Evolutionary conservation across 176 grass and related monocot genomes (phyloP).

Genomic region (Phoenix roebelenii): DNA sequence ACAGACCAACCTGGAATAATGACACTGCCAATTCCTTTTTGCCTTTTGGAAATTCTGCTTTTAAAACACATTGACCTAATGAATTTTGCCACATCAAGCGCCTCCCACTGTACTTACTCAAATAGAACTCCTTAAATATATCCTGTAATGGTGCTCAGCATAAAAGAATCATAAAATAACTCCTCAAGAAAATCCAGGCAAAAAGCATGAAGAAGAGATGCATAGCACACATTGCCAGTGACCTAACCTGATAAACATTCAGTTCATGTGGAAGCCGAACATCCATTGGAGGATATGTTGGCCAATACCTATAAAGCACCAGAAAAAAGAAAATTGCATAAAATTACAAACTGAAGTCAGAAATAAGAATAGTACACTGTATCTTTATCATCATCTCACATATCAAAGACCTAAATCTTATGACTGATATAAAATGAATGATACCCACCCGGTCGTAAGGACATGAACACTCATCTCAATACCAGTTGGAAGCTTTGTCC

Average conservation of each 20-base stretch:
- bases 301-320: constrained; percentile 81
- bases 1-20: constrained; percentile 71
- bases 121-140: constrained; percentile 99
- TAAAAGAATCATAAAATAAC: neutral
- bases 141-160: constrained; percentile 40
- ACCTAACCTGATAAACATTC: constrained; percentile 93
- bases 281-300: constrained; percentile 98
- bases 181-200: too few species aligned
- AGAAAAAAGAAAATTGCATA: neutral
- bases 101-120: constrained; percentile 98
- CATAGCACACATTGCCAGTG: neutral
- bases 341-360: too few species aligned
- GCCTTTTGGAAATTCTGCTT: constrained; percentile 92
- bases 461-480: constrained; percentile 99
- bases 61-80: constrained; percentile 92
- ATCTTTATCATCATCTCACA: too few species aligned
- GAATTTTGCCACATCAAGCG: constrained; percentile 99
- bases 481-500: constrained; percentile 91
- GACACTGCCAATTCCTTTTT: constrained; percentile 98
- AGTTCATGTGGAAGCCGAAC: constrained; percentile 92
- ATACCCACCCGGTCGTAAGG: constrained; percentile 78
- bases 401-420: too few species aligned
- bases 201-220: too few species aligned
- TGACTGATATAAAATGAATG: neutral
- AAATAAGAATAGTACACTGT: too few species aligned